These are phyloP conservation scores for Sporothrix phasma DNA, from an alignment of 2,329 filamentous ascomycete species.

Conservation along the genomic window DNA sequence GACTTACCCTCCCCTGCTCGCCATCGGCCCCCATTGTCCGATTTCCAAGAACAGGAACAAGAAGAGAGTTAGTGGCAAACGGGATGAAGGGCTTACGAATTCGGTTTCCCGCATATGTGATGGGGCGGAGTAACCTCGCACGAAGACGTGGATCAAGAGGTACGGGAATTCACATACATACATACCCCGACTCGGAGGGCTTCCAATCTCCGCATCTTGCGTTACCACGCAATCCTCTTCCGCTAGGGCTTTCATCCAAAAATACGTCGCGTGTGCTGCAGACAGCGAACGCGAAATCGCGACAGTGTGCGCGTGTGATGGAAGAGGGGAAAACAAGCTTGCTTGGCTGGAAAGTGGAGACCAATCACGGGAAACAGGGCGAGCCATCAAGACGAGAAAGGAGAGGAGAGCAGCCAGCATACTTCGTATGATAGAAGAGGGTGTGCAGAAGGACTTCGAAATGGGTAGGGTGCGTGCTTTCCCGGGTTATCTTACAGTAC, in stretches of 20 bases:
- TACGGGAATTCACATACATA: too few relatives aligned
- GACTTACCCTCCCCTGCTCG: too few relatives aligned
- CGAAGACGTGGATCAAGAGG: too few relatives aligned
- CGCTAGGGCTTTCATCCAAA: slow-evolving; percentile 5
- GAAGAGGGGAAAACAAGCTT: background rate
- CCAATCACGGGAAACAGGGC: background rate
- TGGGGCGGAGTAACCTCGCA: too few relatives aligned
- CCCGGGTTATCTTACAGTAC: background rate
- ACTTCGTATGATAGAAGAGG: background rate
- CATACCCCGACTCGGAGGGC: too few relatives aligned
- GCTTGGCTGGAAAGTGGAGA: background rate
- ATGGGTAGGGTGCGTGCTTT: background rate
- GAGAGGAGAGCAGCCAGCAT: background rate
- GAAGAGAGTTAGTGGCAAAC: too few relatives aligned
- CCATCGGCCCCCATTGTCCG: too few relatives aligned
- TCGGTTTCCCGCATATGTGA: too few relatives aligned
- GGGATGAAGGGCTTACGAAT: too few relatives aligned
- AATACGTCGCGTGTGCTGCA: background rate
- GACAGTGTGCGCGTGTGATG: too few relatives aligned
- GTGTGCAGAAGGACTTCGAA: background rate
- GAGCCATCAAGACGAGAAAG: background rate
- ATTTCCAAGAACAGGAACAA: too few relatives aligned
- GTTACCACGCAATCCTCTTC: background rate
- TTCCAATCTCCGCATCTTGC: slow-evolving; percentile 9
- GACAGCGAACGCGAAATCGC: too few relatives aligned